Evolutionary conservation across 108 stramenopile genomes (phyloP), one percentile per base, ranked within the genome.

Genomic region (Fragilaria radians): DNA sequence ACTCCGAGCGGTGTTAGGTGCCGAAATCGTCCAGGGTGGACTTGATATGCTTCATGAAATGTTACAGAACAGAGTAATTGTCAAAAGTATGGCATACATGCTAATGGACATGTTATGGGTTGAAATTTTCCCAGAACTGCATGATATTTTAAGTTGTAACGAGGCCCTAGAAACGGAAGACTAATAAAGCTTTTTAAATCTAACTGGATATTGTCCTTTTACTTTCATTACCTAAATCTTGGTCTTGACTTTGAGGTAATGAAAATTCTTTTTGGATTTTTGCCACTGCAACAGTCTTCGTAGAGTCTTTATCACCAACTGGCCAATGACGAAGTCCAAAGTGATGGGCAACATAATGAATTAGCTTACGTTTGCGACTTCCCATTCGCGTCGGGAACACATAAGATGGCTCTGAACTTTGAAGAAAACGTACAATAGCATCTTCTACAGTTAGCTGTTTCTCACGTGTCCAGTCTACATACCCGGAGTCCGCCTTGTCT

Each of bases 81-180:
- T 89, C 58, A 84, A 83, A 54, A 91, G 89, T 62, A 77, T 94
- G 59, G 74, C 72, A 26, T 94, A 89, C 54, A 89, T 88, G 88
- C 66, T 94, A n/a, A 29, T 90, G 52, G 93, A 94, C 64, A 26
- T 84, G 0, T 71, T 91, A 28, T 87, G 83, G 80, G 61, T 68
- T 0, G 86, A 90, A 62, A 52, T 88, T 0, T 89, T 90, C 61
- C 93, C 93, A 9, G 93, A 88, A 48, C 54, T 94, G n/a, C 67
- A 67, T 24, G 91, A 92, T 66, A 68, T 86, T 21, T 56, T 86
- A 31, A 80, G 82, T n/a, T 78, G 86, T 46, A 73, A 79, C 2
- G 59, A 70, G 18, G 74, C 74, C 32, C 55, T 91, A 32, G 80
- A 85, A 11, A 82, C 71, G 33, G 72, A 78, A n/a, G n/a, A n/a